These are phyloP conservation scores for Fusarium floridanum DNA, from an alignment of 2,329 filamentous ascomycete genomes.

Conservation along the genomic window DNA sequence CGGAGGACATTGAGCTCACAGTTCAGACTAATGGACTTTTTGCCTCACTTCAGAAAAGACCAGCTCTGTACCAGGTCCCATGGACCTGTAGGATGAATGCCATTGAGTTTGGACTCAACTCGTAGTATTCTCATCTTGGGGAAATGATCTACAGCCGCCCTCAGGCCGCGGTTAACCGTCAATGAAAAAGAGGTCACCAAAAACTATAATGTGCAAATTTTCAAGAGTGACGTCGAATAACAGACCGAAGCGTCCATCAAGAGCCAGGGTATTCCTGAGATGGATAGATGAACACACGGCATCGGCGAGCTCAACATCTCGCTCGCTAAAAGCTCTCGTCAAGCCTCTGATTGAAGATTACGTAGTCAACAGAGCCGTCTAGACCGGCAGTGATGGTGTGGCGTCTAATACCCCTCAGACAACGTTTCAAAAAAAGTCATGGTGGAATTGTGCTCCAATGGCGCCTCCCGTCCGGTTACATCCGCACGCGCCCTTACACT, in stretches of 20 bases:
- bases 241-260: background rate
- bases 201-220: conserved; percentile 1
- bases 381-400: background rate
- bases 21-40: background rate
- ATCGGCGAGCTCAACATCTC: background rate
- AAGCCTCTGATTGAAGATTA: conserved; percentile 2
- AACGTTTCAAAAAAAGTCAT: conserved; percentile 5
- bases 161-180: background rate
- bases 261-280: background rate
- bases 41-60: background rate
- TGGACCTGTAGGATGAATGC: background rate
- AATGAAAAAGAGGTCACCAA: background rate
- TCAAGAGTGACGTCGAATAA: background rate
- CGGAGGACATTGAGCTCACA: background rate
- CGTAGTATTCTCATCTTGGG: background rate
- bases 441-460: background rate
- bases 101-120: background rate
- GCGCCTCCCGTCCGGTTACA: background rate
- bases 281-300: background rate
- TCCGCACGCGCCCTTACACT: background rate
- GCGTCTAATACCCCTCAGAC: background rate
- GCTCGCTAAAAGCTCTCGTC: background rate
- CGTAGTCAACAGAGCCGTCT: background rate
- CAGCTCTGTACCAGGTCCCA: background rate
- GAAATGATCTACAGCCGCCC: background rate